Base-by-base conservation (phyloP, 768 basidiomycete genomes). In the Floccularia luteovirens region DNA sequence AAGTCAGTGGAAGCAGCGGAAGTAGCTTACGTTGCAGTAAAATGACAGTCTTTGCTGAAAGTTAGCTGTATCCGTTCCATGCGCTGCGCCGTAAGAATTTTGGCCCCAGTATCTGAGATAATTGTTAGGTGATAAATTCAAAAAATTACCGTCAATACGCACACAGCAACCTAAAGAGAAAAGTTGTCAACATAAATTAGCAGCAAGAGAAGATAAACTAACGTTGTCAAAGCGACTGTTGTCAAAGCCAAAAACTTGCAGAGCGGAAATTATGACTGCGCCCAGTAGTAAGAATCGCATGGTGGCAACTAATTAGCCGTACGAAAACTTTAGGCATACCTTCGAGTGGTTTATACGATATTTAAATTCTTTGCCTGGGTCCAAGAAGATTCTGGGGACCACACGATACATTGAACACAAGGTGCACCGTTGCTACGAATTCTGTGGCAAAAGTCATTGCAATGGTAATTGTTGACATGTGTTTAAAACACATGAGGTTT, bases 71-170 rank as follows among this genome's bases (percentile, higher is more conserved):
- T 81, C 68, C 16, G 52, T 52, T 12, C 53, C 39, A 44, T 72
- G 64, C 4, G 60, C 63, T 7, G 80, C 82, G 28, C 82, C 82
- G 43, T 82, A 81, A 1, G 82, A 82, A 48, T 84, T 79, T 56
- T 86, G 81, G 43, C 82, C 84, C 79, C 79, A 84, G 53, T 82
- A 83, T 23, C 79, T 81, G 52, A 13, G 35, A 23, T 16, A 41
- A 35, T 32, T 37, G 22, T 7, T 12, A 17, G 36, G 34, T 22
- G 3, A 28, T 3, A 6, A 6, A 38, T 11, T 3, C 12, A 17
- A 23, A 25, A 27, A 22, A 31, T 11, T 5, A 12, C n/a, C n/a
- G 25, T 28, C 31, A 23, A 47, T 39, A 38, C 70, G 46, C 59
- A 79, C 76, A 79, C 72, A 24, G 66, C 79, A 30, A 77, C 67